Evolutionary conservation across 805 yeast genomes (phyloP).

Genomic region (Candida caryicola): DNA sequence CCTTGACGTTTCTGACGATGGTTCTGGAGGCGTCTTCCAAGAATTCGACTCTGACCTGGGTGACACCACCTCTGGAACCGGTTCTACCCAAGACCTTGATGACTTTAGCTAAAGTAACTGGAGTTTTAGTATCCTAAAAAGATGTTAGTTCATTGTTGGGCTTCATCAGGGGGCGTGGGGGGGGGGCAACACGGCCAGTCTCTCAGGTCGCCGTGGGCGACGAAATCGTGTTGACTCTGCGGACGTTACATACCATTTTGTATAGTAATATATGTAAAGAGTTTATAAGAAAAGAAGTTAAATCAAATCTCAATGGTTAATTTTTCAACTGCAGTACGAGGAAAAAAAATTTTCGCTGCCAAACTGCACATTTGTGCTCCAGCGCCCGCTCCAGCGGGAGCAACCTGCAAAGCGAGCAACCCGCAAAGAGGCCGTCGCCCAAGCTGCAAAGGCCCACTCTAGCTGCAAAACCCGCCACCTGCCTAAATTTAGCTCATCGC

Average conservation of each 20-base stretch:
- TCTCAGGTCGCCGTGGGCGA: too few species aligned
- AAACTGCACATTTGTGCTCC: too few species aligned
- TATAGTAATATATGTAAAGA: conserved; percentile 11
- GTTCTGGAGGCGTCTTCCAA: conserved; percentile 93
- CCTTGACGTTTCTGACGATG: conserved; percentile 95
- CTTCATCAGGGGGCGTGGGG: too few species aligned
- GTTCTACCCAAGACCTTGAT: conserved; percentile 99
- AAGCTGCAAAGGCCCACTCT: too few species aligned
- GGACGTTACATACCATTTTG: conserved; percentile 21
- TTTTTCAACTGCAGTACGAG: conserved; percentile 4
- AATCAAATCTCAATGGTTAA: conserved; percentile 2
- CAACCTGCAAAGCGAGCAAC: conserved; percentile 4
- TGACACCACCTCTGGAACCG: conserved; percentile 99
- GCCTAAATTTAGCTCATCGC: too few species aligned
- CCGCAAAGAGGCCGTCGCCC: neutral
- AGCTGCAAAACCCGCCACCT: too few species aligned
- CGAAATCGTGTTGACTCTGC: too few species aligned
- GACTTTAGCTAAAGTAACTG: conserved; percentile 99
- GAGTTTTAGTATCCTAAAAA: conserved; percentile 61
- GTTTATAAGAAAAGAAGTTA: conserved; percentile 10
- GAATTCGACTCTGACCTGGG: conserved; percentile 97
- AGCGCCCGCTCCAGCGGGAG: too few species aligned
- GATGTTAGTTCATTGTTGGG: neutral
- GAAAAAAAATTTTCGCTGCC: conserved; percentile 7
- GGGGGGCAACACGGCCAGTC: too few species aligned